Conservation (phyloP, 495 filamentous ascomycete genomes). For the Xylaria castorea region DNA sequence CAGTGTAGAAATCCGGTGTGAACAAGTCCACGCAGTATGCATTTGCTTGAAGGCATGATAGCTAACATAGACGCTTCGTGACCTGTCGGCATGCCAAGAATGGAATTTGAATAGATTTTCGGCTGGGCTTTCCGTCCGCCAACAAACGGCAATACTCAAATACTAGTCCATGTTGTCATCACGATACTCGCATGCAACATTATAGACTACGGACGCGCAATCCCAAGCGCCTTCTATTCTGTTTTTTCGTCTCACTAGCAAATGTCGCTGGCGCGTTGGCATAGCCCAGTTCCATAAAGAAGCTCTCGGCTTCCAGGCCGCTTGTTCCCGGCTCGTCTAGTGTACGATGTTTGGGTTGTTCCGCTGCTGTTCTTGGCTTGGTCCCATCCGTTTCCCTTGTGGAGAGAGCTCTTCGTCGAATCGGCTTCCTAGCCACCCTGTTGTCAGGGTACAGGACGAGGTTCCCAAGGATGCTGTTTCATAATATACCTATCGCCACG, state of each 20-base stretch:
- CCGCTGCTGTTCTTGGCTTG: constrained; percentile 22
- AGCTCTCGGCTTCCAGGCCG: constrained; percentile 6
- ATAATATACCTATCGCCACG: constrained; percentile 1
- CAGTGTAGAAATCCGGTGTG: not conserved
- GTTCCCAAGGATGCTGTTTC: constrained; percentile 17
- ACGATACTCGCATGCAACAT: constrained; percentile 18
- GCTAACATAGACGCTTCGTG: not conserved
- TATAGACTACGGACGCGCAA: not conserved
- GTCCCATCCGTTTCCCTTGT: not conserved
- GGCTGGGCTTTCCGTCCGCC: constrained; percentile 10
- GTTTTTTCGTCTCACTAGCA: not conserved
- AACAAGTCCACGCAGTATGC: not conserved
- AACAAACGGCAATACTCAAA: not conserved
- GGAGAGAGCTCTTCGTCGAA: not conserved
- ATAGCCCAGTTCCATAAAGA: not conserved
- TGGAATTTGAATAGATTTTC: constrained; percentile 2
- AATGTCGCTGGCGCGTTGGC: not conserved
- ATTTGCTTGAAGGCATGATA: not conserved
- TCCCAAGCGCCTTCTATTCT: not conserved
- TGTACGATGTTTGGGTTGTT: not conserved
- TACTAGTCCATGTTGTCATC: constrained; percentile 5
- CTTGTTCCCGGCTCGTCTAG: constrained; percentile 1
- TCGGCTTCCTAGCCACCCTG: not conserved
- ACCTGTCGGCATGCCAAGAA: constrained; percentile 7
- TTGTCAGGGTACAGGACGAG: not conserved